phyloP scores from a whole-genome alignment of 139 green algal species.

The Ulvella scutata region DNA sequence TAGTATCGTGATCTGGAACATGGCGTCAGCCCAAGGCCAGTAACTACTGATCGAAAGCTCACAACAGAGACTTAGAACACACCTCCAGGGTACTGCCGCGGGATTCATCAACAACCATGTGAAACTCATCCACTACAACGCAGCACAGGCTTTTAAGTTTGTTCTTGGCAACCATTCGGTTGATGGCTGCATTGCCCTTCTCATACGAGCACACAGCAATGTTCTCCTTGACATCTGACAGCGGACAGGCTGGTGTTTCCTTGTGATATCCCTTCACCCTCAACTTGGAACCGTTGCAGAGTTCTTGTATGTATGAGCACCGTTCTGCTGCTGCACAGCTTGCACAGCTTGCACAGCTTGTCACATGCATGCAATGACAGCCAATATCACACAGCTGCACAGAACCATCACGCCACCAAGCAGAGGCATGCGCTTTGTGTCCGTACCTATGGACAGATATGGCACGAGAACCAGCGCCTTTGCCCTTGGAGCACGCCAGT shows the following conservation, averaged over 20 bases:
- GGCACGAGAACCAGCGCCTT: neutral
- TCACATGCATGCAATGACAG: neutral
- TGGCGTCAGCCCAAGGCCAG: no score
- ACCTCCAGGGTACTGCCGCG: neutral
- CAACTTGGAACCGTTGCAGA: neutral
- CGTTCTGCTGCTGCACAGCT: neutral
- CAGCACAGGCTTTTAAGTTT: neutral
- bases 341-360: neutral
- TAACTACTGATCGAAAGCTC: no score
- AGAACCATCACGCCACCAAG: neutral
- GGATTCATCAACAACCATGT: neutral
- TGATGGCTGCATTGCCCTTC: neutral
- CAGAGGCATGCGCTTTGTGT: neutral
- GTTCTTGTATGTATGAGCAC: neutral
- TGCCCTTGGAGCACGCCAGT: neutral
- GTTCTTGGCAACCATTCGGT: neutral
- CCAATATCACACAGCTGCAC: neutral
- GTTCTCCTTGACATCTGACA: neutral
- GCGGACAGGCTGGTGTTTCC: neutral
- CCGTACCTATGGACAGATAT: neutral
- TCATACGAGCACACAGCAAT: neutral
- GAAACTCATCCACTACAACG: neutral
- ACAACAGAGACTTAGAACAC: no score
- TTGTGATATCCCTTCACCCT: neutral
- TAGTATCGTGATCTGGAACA: no score